A percentile compares a stretch with the other conserved stretches of the same genome.
Evolutionary conservation across 257 asterid genomes (phyloP).

Genomic region (Solanum appendiculatum): DNA sequence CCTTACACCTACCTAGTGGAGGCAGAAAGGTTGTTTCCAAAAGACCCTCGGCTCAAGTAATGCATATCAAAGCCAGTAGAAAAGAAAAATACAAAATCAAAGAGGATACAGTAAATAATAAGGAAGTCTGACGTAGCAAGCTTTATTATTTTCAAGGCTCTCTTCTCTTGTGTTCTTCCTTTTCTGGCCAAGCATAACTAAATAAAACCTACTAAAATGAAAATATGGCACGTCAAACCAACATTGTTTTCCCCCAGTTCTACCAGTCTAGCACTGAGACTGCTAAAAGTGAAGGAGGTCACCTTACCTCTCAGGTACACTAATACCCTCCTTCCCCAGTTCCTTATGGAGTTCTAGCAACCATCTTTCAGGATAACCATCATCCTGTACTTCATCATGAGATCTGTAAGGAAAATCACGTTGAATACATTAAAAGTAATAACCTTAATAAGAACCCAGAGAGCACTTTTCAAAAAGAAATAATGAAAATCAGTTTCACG

Average conservation of each 20-base stretch:
- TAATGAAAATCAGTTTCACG: neutral
- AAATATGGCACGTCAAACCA: neutral
- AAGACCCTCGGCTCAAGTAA: neutral
- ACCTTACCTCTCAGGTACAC: conserved; percentile 27
- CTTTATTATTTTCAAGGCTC: neutral
- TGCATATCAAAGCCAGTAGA: neutral
- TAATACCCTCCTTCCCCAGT: conserved; percentile 24
- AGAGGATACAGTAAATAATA: neutral
- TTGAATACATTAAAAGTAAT: neutral
- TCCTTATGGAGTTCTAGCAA: conserved; percentile 20
- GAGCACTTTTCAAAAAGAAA: neutral
- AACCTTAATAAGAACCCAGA: neutral
- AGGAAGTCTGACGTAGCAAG: neutral
- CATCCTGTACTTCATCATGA: conserved; percentile 2
- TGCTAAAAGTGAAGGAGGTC: neutral
- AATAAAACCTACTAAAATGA: neutral
- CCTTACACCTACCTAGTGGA: neutral
- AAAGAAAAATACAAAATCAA: too few species aligned
- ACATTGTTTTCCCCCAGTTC: neutral
- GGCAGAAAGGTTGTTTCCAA: neutral
- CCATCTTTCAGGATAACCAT: conserved; percentile 17
- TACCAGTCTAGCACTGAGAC: neutral
- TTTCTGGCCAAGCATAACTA: neutral
- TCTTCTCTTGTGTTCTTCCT: neutral
- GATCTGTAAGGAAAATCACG: neutral